Base-by-base conservation (phyloP, 1,139 yeast species). In the Pichia terricola region DNA sequence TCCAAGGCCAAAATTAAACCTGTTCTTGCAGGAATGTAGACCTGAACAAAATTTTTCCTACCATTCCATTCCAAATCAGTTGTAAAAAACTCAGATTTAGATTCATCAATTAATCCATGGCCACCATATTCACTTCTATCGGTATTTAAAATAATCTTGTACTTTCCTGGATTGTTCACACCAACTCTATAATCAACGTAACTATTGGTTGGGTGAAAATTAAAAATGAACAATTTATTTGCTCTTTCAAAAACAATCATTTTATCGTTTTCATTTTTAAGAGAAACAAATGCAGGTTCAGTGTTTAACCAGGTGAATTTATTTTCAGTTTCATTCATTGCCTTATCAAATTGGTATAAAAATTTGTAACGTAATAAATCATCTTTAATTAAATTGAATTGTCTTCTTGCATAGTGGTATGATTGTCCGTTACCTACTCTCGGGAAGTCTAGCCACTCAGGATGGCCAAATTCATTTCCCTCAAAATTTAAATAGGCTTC, bases 401-500 rank as follows among this genome's bases (percentile, higher is more conserved):
- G 97, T 57, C 98, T 77, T 60, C 97, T 77, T 6, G 97, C 96
- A 59, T 91, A 91, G 63, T 85, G 94, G 66, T 85, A 91, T 26
- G 94, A 81, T 62, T 88, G 89, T 35, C 73, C 73, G 63, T 91
- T 91, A 39, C 96, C 96, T 37, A 53, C 82, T 54, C 96, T 77
- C 10, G 98, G 98, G 72, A 91, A 91, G 63, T 91, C 98, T 41
- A 91, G 73, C 98, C 98, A 91, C 62, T 91, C 98, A 3, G 98
- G 98, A 58, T 91, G 98, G 16, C 98, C 98, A 67, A 91, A 91
- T 65, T 91, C 98, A 59, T 91, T 91, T 46, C 98, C 98, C 68
- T 89, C 97, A 59, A 91, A 91, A 60, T 88, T 89, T 58, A 91
- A 74, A 61, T 89, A 91, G 0, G 95, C 96, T 63, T 91, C 97